These are phyloP conservation scores for Acacia acuminata DNA, from an alignment of 306 rosid genomes.

Conservation along the genomic window DNA sequence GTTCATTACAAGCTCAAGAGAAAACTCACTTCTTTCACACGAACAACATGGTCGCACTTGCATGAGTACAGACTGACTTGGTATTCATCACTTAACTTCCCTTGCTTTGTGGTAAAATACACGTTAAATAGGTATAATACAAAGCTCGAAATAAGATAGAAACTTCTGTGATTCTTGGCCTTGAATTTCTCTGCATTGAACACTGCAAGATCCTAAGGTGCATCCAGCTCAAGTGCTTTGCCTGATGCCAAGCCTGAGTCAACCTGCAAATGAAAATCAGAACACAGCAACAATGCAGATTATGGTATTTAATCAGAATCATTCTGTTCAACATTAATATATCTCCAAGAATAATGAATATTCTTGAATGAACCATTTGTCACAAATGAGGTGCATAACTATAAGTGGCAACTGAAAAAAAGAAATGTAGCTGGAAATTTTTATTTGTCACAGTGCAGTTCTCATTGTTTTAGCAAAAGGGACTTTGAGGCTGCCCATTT, in stretches of 20 bases:
- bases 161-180: conserved; percentile 87
- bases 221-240: conserved; percentile 91
- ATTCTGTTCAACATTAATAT: not conserved
- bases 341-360: conserved; percentile 4
- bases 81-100: conserved; percentile 60
- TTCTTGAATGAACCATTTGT: conserved; percentile 11
- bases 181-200: conserved; percentile 87
- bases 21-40: conserved; percentile 77
- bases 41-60: conserved; percentile 93
- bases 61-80: conserved; percentile 69
- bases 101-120: conserved; percentile 61
- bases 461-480: not conserved
- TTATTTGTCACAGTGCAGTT: not conserved
- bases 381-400: conserved; percentile 5
- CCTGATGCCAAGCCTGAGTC: conserved; percentile 86
- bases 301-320: conserved; percentile 15
- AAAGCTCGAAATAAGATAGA: conserved; percentile 85
- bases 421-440: not conserved
- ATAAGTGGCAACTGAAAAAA: not conserved
- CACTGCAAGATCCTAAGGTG: conserved; percentile 91
- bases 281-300: conserved; percentile 16
- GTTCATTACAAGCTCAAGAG: conserved; percentile 6
- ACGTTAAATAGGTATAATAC: conserved; percentile 88
- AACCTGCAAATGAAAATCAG: conserved; percentile 49
- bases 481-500: not conserved